phyloP scores from a whole-genome alignment of 2,329 filamentous ascomycete genomes.

The Diplodia seriata region DNA sequence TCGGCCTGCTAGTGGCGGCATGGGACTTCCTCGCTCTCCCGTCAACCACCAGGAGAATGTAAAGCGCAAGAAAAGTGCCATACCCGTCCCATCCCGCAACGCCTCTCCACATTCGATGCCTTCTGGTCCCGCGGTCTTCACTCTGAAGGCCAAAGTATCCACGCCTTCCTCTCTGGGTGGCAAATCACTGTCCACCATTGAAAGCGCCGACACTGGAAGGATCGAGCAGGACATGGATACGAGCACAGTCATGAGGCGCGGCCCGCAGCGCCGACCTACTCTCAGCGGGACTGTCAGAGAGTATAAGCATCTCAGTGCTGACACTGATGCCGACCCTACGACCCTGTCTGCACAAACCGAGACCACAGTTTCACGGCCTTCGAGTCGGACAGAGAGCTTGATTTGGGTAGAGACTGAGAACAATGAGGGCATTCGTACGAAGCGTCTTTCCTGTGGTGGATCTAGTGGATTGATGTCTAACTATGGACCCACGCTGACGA shows the following conservation, averaged over 20 bases:
- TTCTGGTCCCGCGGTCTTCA: neutral
- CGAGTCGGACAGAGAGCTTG: slow-evolving; percentile 9
- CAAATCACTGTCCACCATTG: slow-evolving; percentile 26
- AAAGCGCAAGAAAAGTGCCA: slow-evolving; percentile 25
- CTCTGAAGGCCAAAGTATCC: slow-evolving; percentile 14
- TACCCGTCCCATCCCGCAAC: slow-evolving; percentile 11
- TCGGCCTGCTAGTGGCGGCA: neutral
- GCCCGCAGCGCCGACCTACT: slow-evolving; percentile 22
- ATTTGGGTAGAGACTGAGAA: slow-evolving; percentile 24
- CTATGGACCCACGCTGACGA: slow-evolving; percentile 22
- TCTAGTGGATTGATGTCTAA: neutral
- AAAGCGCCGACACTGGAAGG: slow-evolving; percentile 20
- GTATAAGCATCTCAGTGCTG: slow-evolving; percentile 18
- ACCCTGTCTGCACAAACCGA: neutral
- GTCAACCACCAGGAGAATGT: neutral
- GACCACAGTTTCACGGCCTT: slow-evolving; percentile 1
- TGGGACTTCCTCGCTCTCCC: neutral
- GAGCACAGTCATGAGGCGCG: slow-evolving; percentile 25
- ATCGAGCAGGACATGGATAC: slow-evolving; percentile 7
- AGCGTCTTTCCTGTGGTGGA: slow-evolving; percentile 16
- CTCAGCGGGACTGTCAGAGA: slow-evolving; percentile 15
- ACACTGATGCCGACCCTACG: slow-evolving; percentile 5
- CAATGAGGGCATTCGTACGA: slow-evolving; percentile 14
- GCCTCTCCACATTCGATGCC: slow-evolving; percentile 5
- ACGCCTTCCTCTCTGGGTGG: slow-evolving; percentile 2